Base-by-base conservation (phyloP, 768 basidiomycete species). In the Omphalotus guepiniiformis region DNA sequence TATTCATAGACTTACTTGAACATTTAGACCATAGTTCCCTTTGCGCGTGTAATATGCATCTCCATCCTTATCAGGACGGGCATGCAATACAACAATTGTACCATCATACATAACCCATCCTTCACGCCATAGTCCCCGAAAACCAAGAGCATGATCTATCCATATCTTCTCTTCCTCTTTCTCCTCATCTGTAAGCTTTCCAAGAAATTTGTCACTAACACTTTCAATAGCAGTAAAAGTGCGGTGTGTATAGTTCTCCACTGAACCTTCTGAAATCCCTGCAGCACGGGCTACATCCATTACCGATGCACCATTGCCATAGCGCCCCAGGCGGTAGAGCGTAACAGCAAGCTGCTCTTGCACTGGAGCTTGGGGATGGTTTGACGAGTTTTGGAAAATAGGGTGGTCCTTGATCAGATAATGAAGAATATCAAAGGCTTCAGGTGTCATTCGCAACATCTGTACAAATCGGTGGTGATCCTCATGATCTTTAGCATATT, bases 51-150 rank as follows among this genome's bases (percentile, higher is more conserved):
- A 68, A 40, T 69, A 70, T 15, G 58, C 63, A 53, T 66, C 63
- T 11, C 68, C 64, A 47, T 69, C 56, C 18, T 30, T 28, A 4
- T 53, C 59, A 3, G 63, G 61, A 19, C 48, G 15, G 18, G 38
- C 27, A 48, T 47, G 50, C 1, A 56, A 41, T 9, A 50, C 43
- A 43, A 53, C 37, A 18, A 57, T 55, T 1, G 55, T 56, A 8
- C 55, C 55, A 56, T 68, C 65, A 45, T 66, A 65, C 59, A 64
- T 68, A 1, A 66, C 27, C 56, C 59, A 70, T 1, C 67, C 67
- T 5, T 71, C 66, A 15, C 61, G 47, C 66, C 64, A 70, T 6
- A 54, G 15, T 13, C 63, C 63, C 25, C 35, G 23, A 36, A 64
- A 69, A 2, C 63, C 63, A 9, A 67, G 13, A 27, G 60, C 60